phyloP scores from a whole-genome alignment of 768 basidiomycete species.

The Chiua virens region DNA sequence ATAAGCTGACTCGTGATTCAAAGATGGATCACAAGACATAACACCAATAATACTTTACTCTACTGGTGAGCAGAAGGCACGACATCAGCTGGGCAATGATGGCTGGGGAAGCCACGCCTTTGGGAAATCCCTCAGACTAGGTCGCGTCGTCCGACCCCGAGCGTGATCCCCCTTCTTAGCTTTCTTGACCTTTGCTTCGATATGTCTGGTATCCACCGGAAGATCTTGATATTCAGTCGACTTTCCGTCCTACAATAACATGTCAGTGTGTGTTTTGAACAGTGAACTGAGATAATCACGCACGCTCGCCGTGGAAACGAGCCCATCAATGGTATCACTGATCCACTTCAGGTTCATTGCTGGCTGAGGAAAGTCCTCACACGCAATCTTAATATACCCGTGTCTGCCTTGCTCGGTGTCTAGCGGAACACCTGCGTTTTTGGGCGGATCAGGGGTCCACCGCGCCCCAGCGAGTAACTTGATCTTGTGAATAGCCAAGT shows the following conservation, averaged over 20 bases:
- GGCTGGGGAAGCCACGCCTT: slow-evolving; percentile 71
- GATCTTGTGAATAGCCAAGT: slow-evolving; percentile 76
- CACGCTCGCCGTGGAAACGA: slow-evolving; percentile 86
- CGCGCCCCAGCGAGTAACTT: slow-evolving; percentile 87
- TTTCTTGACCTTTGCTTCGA: slow-evolving; percentile 70
- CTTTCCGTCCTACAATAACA: slow-evolving; percentile 34
- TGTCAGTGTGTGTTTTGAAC: slow-evolving; percentile 13
- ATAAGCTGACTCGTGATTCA: slow-evolving; percentile 1
- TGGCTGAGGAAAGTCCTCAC: slow-evolving; percentile 80
- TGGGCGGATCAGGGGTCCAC: slow-evolving; percentile 76
- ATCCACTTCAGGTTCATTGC: slow-evolving; percentile 95
- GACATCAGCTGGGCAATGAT: slow-evolving; percentile 4
- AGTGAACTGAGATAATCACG: slow-evolving; percentile 31
- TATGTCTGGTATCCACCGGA: slow-evolving; percentile 81
- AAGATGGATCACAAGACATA: not conserved
- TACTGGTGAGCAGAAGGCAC: slow-evolving; percentile 9
- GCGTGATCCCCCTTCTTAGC: slow-evolving; percentile 72
- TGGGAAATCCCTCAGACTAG: slow-evolving; percentile 80
- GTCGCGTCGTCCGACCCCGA: slow-evolving; percentile 52
- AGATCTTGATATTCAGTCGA: slow-evolving; percentile 51
- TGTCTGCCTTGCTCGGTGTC: slow-evolving; percentile 50
- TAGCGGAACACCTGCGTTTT: slow-evolving; percentile 57
- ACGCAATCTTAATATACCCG: slow-evolving; percentile 89
- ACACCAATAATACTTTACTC: slow-evolving; percentile 3
- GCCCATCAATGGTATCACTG: slow-evolving; percentile 76